Conservation (phyloP, 2,329 filamentous ascomycete species). For the Trichoderma cornu-damae region DNA sequence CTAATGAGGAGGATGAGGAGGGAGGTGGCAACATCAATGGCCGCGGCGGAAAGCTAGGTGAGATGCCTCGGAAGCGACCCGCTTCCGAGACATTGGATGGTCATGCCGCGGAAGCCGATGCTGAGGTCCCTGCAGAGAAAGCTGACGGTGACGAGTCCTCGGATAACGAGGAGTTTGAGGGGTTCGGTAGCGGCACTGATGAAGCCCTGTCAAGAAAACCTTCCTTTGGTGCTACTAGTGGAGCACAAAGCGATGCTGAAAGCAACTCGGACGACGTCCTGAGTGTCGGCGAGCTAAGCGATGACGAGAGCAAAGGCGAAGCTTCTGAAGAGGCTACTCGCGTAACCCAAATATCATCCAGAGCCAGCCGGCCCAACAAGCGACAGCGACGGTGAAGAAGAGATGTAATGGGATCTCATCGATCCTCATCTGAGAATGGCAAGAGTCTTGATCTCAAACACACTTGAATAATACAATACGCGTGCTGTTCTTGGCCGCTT, state of each 20-base stretch:
- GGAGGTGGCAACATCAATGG: conserved; percentile 55
- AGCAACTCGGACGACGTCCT: conserved; percentile 38
- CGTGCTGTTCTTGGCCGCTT: neutral
- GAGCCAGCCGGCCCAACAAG: conserved; percentile 24
- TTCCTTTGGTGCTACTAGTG: conserved; percentile 30
- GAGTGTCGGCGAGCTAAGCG: conserved; percentile 30
- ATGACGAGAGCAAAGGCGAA: conserved; percentile 30
- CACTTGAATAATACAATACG: neutral
- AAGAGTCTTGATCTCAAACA: neutral
- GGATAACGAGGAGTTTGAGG: conserved; percentile 37
- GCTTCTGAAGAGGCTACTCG: conserved; percentile 19
- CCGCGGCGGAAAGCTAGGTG: conserved; percentile 71
- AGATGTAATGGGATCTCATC: neutral
- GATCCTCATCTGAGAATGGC: neutral
- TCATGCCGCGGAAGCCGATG: conserved; percentile 35
- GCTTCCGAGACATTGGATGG: conserved; percentile 48
- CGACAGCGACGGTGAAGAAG: conserved; percentile 25
- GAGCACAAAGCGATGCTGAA: conserved; percentile 37
- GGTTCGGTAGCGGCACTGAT: conserved; percentile 35
- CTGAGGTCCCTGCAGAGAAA: conserved; percentile 26
- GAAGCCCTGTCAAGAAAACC: conserved; percentile 29
- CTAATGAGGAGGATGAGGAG: conserved; percentile 42
- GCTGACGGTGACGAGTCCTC: conserved; percentile 29
- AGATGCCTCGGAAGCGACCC: conserved; percentile 81
- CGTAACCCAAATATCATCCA: conserved; percentile 6